phyloP scores from a whole-genome alignment of 2,329 filamentous ascomycete genomes.

The Fusarium robinianum region DNA sequence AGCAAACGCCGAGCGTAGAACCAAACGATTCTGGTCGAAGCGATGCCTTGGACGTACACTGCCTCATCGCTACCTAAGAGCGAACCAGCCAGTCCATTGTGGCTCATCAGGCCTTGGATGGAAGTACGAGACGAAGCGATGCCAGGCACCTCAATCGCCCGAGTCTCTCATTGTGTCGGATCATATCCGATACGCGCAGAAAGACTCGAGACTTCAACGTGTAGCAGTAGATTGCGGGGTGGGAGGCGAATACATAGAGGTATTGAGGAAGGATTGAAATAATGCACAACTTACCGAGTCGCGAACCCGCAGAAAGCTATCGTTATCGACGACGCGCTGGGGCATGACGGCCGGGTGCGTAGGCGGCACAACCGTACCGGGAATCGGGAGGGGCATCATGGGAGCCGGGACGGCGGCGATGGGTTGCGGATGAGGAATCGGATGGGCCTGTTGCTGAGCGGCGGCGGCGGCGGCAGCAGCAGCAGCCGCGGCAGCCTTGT shows the following conservation, averaged over 20 bases:
- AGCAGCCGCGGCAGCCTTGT: conserved; percentile 45
- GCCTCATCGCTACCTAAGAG: too few relatives aligned
- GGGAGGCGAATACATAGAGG: neutral
- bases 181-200: too few relatives aligned
- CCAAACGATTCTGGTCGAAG: too few relatives aligned
- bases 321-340: conserved; percentile 62
- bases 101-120: neutral
- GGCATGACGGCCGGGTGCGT: conserved; percentile 27
- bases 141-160: too few relatives aligned
- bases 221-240: too few relatives aligned
- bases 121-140: neutral
- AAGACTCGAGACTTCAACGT: too few relatives aligned
- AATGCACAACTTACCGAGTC: conserved; percentile 69
- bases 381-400: conserved; percentile 46
- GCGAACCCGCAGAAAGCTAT: conserved; percentile 78
- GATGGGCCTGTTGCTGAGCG: conserved; percentile 28
- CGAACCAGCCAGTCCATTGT: too few relatives aligned
- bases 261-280: conserved; percentile 19
- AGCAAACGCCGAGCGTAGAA: too few relatives aligned
- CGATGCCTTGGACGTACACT: too few relatives aligned
- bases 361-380: conserved; percentile 24
- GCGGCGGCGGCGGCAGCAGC: conserved; percentile 25
- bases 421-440: conserved; percentile 32
- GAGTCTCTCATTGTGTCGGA: too few relatives aligned
- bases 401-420: conserved; percentile 44